Evolutionary conservation across 2,329 filamentous ascomycete species (phyloP).

Genomic region (Malbranchea zuffiana): DNA sequence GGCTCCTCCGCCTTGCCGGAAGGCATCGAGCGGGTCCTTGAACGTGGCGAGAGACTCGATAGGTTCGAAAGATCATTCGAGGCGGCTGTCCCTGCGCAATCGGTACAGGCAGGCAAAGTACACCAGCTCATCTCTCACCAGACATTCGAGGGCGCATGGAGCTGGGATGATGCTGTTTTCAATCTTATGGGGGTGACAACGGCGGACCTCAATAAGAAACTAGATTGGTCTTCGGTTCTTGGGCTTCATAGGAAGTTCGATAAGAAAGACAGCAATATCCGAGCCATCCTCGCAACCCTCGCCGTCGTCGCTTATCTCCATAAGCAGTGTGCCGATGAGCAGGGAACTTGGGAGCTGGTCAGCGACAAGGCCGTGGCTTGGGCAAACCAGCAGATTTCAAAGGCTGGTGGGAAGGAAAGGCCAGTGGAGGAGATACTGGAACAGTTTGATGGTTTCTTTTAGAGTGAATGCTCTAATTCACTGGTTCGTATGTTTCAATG

Average conservation of each 20-base stretch:
- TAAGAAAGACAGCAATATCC: slow-evolving; percentile 8
- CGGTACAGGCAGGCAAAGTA: too few relatives aligned
- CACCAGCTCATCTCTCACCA: slow-evolving; percentile 45
- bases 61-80: too few relatives aligned
- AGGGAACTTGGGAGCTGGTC: slow-evolving; percentile 54
- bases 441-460: not conserved
- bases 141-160: slow-evolving; percentile 46
- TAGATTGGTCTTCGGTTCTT: slow-evolving; percentile 6
- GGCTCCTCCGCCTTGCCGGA: too few relatives aligned
- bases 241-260: slow-evolving; percentile 6
- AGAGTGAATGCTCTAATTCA: not conserved
- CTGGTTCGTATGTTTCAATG: not conserved
- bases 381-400: slow-evolving; percentile 17
- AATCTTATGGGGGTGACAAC: slow-evolving; percentile 13
- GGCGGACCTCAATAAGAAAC: slow-evolving; percentile 2
- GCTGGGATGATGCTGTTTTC: slow-evolving; percentile 22
- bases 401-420: not conserved
- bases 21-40: too few relatives aligned
- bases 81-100: too few relatives aligned
- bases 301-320: slow-evolving; percentile 43
- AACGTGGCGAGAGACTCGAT: too few relatives aligned
- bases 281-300: slow-evolving; percentile 22
- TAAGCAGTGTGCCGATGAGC: slow-evolving; percentile 32
- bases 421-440: not conserved
- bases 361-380: slow-evolving; percentile 49